Evolutionary conservation across 495 filamentous ascomycete genomes (phyloP).

Genomic region (Lophium mytilinum): DNA sequence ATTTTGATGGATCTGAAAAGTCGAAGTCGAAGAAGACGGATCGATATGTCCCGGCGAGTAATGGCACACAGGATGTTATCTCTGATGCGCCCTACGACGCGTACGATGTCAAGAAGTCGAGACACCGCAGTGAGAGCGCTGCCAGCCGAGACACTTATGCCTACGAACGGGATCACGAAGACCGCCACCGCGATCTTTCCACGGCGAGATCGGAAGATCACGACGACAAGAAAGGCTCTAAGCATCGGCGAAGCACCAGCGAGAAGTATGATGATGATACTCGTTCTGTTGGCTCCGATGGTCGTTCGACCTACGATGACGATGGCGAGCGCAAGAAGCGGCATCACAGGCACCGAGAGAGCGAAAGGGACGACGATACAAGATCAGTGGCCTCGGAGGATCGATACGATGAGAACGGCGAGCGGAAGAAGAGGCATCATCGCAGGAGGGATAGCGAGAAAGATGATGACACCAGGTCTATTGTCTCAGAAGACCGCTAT

Average conservation of each 20-base stretch:
- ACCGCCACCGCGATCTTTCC: background rate
- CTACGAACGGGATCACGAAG: background rate
- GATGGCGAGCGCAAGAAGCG: slow-evolving; percentile 14
- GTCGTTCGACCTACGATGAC: slow-evolving; percentile 9
- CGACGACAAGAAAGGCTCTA: background rate
- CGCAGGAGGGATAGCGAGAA: slow-evolving; percentile 19
- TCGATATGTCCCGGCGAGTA: background rate
- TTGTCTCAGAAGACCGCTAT: slow-evolving; percentile 20
- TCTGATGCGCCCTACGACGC: background rate
- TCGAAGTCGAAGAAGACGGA: background rate
- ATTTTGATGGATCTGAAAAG: background rate
- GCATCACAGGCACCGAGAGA: slow-evolving; percentile 16
- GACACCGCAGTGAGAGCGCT: background rate
- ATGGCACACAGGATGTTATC: background rate
- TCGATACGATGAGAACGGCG: slow-evolving; percentile 20
- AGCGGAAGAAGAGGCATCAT: slow-evolving; percentile 15
- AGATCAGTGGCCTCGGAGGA: slow-evolving; percentile 19
- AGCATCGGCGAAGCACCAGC: slow-evolving; percentile 3
- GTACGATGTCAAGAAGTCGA: slow-evolving; percentile 7
- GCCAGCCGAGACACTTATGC: slow-evolving; percentile 5
- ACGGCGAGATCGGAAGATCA: slow-evolving; percentile 1
- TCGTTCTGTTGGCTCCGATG: slow-evolving; percentile 7
- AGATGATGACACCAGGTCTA: slow-evolving; percentile 16
- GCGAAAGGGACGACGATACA: slow-evolving; percentile 17
- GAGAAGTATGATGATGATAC: slow-evolving; percentile 5